Percentiles rank a stretch among this genome's conserved stretches.
These are phyloP conservation scores for Catenaria anguillulae DNA, from an alignment of 371 early-diverging fungal species.

Conservation along the genomic window DNA sequence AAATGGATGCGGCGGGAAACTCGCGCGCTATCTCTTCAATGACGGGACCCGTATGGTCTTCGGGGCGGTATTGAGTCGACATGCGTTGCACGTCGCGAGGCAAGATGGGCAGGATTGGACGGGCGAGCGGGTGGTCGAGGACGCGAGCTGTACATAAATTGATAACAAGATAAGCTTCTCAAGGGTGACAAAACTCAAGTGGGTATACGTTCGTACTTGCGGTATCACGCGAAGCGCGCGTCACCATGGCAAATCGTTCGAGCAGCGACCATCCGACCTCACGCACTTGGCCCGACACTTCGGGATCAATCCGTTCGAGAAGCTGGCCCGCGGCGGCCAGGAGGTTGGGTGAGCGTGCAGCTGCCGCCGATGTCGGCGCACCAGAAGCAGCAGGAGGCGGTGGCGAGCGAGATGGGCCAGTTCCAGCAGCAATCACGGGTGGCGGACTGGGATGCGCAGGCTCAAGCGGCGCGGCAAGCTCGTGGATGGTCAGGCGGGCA, in stretches of 20 bases:
- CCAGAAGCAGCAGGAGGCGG: no score
- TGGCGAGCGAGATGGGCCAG: no score
- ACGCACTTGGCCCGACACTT: not conserved
- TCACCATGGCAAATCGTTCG: constrained; percentile 67
- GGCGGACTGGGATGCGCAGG: no score
- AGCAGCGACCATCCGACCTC: constrained; percentile 64
- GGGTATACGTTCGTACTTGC: constrained; percentile 22
- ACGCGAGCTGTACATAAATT: no score
- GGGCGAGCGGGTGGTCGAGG: constrained; percentile 60
- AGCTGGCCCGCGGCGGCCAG: not conserved
- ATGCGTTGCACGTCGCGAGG: constrained; percentile 32
- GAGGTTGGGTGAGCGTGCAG: no score
- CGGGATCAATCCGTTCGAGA: not conserved
- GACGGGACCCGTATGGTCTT: not conserved
- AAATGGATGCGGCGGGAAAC: constrained; percentile 62
- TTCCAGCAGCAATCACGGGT: no score
- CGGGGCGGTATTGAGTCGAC: constrained; percentile 13
- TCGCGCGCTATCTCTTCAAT: constrained; percentile 25
- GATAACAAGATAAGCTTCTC: constrained; percentile 7
- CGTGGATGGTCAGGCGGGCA: no score
- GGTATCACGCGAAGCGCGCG: constrained; percentile 56
- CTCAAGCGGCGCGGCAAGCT: no score
- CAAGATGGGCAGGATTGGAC: constrained; percentile 56
- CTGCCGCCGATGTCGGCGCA: no score
- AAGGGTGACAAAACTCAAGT: not conserved